These are phyloP conservation scores for Coleophoma cylindrospora DNA, from an alignment of 2,329 filamentous ascomycete genomes.

Conservation along the genomic window DNA sequence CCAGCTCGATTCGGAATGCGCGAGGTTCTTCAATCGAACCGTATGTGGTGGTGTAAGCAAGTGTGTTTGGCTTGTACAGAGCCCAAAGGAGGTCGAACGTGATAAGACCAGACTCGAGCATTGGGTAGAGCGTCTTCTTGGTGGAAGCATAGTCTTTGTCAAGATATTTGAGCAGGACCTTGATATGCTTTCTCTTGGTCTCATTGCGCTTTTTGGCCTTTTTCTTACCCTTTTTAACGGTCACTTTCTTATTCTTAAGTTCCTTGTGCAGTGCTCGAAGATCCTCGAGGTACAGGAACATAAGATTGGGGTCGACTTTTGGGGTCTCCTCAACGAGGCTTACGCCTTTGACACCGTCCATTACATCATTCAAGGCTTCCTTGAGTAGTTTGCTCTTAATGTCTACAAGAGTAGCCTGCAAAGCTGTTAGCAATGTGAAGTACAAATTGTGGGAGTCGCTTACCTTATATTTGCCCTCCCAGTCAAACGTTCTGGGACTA, in stretches of 20 bases:
- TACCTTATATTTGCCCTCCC: constrained; percentile 70
- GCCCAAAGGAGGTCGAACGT: constrained; percentile 89
- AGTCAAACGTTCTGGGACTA: constrained; percentile 64
- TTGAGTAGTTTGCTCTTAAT: constrained; percentile 79
- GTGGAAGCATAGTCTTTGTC: constrained; percentile 74
- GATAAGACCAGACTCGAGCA: constrained; percentile 77
- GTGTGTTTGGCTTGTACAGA: constrained; percentile 79
- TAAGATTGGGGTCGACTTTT: constrained; percentile 64
- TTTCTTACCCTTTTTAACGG: constrained; percentile 49
- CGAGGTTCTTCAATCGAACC: constrained; percentile 71
- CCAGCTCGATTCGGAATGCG: constrained; percentile 76
- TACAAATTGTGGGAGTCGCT: not conserved
- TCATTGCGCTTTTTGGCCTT: constrained; percentile 54
- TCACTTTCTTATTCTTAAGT: constrained; percentile 52
- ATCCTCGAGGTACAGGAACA: constrained; percentile 74
- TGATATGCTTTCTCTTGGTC: constrained; percentile 59
- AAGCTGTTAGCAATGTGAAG: constrained; percentile 7
- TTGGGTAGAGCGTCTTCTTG: constrained; percentile 75
- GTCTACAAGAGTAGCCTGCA: constrained; percentile 60
- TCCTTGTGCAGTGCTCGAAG: constrained; percentile 60
- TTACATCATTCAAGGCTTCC: constrained; percentile 63
- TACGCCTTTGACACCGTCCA: constrained; percentile 73
- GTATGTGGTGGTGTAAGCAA: constrained; percentile 74
- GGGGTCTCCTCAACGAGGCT: constrained; percentile 78
- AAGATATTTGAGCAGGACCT: constrained; percentile 70